Base-by-base conservation (phyloP, 1,284 basidiomycete species). In the Athelia sp. region DNA sequence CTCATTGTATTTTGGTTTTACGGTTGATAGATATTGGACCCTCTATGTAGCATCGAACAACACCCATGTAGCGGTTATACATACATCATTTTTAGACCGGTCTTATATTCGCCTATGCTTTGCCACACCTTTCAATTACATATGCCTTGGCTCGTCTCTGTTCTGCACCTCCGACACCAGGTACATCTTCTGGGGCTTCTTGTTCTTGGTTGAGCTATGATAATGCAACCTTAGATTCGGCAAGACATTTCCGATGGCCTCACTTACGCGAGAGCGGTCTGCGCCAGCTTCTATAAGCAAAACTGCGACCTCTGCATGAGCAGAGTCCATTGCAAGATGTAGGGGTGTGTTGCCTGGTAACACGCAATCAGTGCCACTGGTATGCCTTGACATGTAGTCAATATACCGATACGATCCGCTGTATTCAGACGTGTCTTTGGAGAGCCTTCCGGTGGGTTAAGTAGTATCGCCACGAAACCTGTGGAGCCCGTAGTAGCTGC, bases 261-360 rank as follows among this genome's bases (percentile, higher is more conserved):
- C n/a, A 65, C 90, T 63, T 66, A 94, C 92, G 59, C 91, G 77
- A 55, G 79, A 79, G 29, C 94, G 83, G 73, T 97, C 94, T 6
- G 93, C 93, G 15, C 94, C 94, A 40, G 92, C 93, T 64, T 95
- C 90, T 52, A 98, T 94, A 46, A 98, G 75, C 44, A 87, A 70
- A 1, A 93, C 90, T 4, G 93, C 94, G 4, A 84, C 88, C 64
- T 92, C 87, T 22, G 90, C 94, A 62, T 97, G 90, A 6, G 85
- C 94, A 50, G 89, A 93, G 63, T 98, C 94, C 82, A 98, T 86
- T 4, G 94, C 93, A 38, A 98, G 81, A 73, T 98, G 94, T n/a
- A 98, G 73, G 1, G 94, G 92, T 1, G 94, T 96, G 63, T 97
- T 95, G 43, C 93, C 93, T 89, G 63, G 35, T 52, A n/a, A n/a